Base-by-base conservation (phyloP, 768 basidiomycete species). In the Dioszegia aurantiaca region DNA sequence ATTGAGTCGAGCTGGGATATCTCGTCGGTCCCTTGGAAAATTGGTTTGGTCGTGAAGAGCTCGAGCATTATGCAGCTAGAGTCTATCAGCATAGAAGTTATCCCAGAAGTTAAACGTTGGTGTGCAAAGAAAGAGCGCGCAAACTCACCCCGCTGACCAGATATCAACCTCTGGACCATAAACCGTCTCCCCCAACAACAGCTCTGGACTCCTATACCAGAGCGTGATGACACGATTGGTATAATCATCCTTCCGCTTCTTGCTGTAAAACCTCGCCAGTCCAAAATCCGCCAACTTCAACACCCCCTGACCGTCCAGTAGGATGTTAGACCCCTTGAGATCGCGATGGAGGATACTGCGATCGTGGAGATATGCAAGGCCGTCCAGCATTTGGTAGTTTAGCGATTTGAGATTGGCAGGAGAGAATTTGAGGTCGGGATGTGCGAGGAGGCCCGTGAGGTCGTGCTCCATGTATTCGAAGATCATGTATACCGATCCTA, bases 391-490 rank as follows among this genome's bases (percentile, higher is more conserved):
- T 78, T 99, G 95, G 61, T 85, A 83, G 73, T 88, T 92, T 51
- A 99, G 83, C 0, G 93, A 95, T 80, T 99, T 99, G 40, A 98
- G 81, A 76, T 99, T 88, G 21, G 88, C 90, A 21, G 85, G 83
- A 0, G 84, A 82, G 73, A 99, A 97, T 37, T 73, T 80, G 68
- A 97, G 89, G 69, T 90, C 87, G 51, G 51, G 51, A 78, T 97
- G 93, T 2, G 90, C 89, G 26, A 99, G 81, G 49, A 98, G 82
- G 3, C 95, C 95, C 1, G 93, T 97, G 54, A 99, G 80, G 73
- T 99, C 95, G 73, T 98, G 94, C 69, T 99, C 92, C 89, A 95
- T 89, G 77, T 99, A 99, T 76, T 98, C 93, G 69, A 98, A 91
- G 37, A 99, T 94, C 95, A 99, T 99, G 78, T 90, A 94, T 40